A percentile compares a stretch with the other conserved stretches of the same genome.
Evolutionary conservation across 169 alveolate genomes (phyloP).

Genomic region (Cryptosporidium sp.): DNA sequence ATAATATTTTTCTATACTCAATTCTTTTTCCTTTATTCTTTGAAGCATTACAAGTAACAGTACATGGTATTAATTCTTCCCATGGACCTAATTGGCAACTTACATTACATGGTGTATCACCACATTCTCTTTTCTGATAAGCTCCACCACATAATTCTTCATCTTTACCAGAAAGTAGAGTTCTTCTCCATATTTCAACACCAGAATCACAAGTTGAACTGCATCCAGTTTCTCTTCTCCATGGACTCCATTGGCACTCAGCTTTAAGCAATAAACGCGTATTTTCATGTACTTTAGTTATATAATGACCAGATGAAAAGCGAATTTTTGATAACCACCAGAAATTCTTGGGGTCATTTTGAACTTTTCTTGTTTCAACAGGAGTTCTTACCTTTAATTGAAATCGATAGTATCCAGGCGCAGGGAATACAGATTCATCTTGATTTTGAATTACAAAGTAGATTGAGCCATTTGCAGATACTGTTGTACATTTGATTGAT

Average conservation of each 20-base stretch:
- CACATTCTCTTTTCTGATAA: conserved; percentile 74
- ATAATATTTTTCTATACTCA: conserved; percentile 48
- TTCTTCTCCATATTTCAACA: conserved; percentile 73
- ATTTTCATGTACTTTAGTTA: conserved; percentile 67
- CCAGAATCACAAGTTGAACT: conserved; percentile 73
- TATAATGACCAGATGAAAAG: conserved; percentile 66
- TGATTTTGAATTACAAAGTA: conserved; percentile 61
- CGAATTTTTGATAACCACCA: conserved; percentile 74
- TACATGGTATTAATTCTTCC: conserved; percentile 60
- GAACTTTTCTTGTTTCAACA: conserved; percentile 53
- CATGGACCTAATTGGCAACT: conserved; percentile 75
- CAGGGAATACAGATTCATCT: conserved; percentile 31
- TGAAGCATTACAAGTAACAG: conserved; percentile 56
- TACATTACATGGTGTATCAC: conserved; percentile 45
- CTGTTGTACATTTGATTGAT: conserved; percentile 53
- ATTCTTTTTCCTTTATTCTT: conserved; percentile 56
- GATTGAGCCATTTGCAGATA: conserved; percentile 55
- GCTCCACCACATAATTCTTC: conserved; percentile 75
- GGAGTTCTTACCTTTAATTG: conserved; percentile 66
- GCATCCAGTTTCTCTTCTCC: conserved; percentile 76
- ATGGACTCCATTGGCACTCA: conserved; percentile 74
- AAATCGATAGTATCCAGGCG: conserved; percentile 44
- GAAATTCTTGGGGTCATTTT: conserved; percentile 71
- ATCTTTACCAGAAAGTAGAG: conserved; percentile 57
- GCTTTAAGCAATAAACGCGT: conserved; percentile 50